phyloP scores from a whole-genome alignment of 371 early-diverging fungal genomes.

The Mortierella sp. region DNA sequence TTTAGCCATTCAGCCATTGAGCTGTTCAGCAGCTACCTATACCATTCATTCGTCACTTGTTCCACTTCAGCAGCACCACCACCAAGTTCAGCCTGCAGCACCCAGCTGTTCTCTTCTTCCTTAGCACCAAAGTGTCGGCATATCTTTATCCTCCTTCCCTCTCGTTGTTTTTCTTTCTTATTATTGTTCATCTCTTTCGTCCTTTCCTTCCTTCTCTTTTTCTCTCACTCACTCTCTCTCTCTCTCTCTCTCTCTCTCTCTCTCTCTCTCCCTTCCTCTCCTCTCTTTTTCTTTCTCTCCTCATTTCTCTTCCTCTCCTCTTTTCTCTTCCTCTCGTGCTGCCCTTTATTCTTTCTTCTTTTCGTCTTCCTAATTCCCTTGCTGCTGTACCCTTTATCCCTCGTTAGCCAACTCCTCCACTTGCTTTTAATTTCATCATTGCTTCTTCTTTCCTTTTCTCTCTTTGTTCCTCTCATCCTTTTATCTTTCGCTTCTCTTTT shows the following conservation, averaged over 20 bases:
- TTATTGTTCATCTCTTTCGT: neutral
- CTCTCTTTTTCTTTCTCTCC: neutral
- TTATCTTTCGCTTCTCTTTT: too few relatives aligned
- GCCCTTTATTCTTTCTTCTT: neutral
- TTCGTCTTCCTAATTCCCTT: neutral
- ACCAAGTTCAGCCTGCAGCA: neutral
- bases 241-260: neutral
- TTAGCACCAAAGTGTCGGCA: neutral
- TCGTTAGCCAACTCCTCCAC: neutral
- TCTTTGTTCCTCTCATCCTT: neutral
- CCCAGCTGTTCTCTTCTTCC: neutral
- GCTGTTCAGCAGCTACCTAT: neutral
- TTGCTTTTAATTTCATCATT: neutral
- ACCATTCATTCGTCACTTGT: neutral
- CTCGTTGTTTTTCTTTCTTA: neutral
- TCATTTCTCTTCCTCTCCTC: neutral
- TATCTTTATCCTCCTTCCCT: conserved; percentile 9
- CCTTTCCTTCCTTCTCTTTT: neutral
- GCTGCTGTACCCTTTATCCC: neutral
- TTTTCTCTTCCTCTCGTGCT: neutral
- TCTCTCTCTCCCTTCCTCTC: neutral
- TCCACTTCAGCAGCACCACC: too few relatives aligned
- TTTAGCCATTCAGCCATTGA: neutral
- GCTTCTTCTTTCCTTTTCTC: neutral
- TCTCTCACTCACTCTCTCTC: conserved; percentile 3